phyloP scores from a whole-genome alignment of 371 early-diverging fungal genomes.

The Mycotypha africana region DNA sequence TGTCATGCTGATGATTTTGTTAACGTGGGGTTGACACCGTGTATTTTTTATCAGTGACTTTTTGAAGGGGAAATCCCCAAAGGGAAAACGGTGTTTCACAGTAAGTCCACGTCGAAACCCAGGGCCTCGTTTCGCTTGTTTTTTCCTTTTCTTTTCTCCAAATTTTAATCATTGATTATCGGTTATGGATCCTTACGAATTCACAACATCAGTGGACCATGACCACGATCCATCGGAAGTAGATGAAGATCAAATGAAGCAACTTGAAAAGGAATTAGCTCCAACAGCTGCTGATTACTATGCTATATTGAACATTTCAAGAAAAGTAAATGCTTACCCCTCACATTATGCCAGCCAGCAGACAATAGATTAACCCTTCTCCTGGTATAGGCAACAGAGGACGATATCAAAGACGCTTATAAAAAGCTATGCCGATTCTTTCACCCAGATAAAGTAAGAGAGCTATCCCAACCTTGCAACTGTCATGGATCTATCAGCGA shows the following conservation, averaged over 20 bases:
- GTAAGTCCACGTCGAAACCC: too few relatives aligned
- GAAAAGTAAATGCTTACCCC: slow-evolving; percentile 61
- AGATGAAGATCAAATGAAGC: slow-evolving; percentile 42
- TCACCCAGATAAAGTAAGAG: slow-evolving; percentile 85
- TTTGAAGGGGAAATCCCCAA: too few relatives aligned
- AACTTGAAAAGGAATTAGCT: slow-evolving; percentile 36
- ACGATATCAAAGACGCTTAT: slow-evolving; percentile 84
- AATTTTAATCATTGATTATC: neutral
- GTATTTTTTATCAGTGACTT: too few relatives aligned
- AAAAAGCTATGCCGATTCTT: slow-evolving; percentile 76
- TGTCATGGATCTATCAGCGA: too few relatives aligned
- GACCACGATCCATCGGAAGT: slow-evolving; percentile 25
- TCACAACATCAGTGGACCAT: slow-evolving; percentile 21
- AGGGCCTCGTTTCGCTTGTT: slow-evolving; percentile 2
- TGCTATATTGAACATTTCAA: slow-evolving; percentile 77
- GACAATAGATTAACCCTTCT: neutral
- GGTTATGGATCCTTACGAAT: slow-evolving; percentile 53
- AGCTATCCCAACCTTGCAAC: too few relatives aligned
- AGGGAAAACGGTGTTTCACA: too few relatives aligned
- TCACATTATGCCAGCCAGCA: too few relatives aligned
- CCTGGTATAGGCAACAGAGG: slow-evolving; percentile 65
- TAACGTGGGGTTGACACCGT: too few relatives aligned
- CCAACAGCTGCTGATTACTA: slow-evolving; percentile 70
- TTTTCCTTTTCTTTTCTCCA: neutral
- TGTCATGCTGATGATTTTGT: too few relatives aligned